phyloP scores from a whole-genome alignment of 208 protist genomes.

The Naegleria lovaniensis region DNA sequence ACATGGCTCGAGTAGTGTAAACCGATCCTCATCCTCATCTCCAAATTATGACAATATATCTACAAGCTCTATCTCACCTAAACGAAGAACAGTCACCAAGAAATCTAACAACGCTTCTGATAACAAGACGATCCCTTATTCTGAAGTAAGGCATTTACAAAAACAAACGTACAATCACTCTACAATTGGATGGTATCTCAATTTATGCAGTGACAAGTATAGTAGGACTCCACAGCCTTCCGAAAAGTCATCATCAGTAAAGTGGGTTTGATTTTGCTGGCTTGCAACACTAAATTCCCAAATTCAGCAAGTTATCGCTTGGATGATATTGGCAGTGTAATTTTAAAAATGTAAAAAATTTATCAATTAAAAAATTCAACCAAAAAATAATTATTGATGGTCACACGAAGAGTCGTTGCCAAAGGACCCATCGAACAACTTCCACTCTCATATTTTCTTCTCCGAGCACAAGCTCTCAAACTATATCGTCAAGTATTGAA shows the following conservation, averaged over 20 bases:
- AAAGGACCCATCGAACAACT: not conserved
- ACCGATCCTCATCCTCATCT: too few species aligned
- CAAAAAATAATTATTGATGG: not conserved
- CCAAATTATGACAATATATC: too few species aligned
- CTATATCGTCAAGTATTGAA: not conserved
- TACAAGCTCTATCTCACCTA: too few species aligned
- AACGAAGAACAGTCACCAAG: not conserved
- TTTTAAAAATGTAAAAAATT: too few species aligned
- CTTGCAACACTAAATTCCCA: too few species aligned
- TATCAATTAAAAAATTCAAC: not conserved
- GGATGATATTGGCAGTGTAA: too few species aligned
- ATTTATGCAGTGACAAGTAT: not conserved
- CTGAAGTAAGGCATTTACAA: slow-evolving; percentile 6
- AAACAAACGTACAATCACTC: not conserved
- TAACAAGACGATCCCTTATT: not conserved
- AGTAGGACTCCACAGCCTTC: not conserved
- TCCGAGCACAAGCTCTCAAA: not conserved
- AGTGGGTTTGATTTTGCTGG: not conserved
- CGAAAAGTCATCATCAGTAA: not conserved
- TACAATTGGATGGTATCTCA: not conserved
- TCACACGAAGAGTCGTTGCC: not conserved
- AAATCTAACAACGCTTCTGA: not conserved
- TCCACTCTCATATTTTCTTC: not conserved
- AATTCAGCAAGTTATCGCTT: too few species aligned
- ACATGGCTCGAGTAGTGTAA: too few species aligned